Evolutionary conservation across 495 filamentous ascomycete species (phyloP).

Genomic region (Parathielavia appendiculata): DNA sequence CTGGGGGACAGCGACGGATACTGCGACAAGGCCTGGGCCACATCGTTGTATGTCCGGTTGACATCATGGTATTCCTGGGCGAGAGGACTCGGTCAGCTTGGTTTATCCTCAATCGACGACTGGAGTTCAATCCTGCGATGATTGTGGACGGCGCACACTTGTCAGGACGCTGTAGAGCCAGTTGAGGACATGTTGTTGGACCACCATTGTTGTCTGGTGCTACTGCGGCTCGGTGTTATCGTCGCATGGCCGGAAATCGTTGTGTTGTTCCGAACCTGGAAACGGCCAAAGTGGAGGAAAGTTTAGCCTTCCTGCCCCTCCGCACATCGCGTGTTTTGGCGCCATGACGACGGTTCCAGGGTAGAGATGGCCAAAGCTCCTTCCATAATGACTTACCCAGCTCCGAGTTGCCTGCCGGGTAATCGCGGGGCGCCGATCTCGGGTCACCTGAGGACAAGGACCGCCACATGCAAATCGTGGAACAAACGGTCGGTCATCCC

Average conservation of each 20-base stretch:
- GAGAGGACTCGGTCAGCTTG: conserved; percentile 16
- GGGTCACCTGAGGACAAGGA: neutral
- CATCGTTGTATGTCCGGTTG: conserved; percentile 86
- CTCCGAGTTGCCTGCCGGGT: neutral
- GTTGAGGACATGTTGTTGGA: conserved; percentile 81
- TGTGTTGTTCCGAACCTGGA: neutral
- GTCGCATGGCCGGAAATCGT: conserved; percentile 12
- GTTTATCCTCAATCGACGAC: neutral
- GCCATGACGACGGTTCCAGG: conserved; percentile 4
- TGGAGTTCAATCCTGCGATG: neutral
- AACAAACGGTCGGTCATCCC: neutral
- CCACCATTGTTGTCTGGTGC: conserved; percentile 55
- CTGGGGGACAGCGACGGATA: conserved; percentile 82
- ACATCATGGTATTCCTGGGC: conserved; percentile 85
- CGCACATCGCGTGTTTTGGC: conserved; percentile 8
- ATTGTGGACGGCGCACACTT: conserved; percentile 48
- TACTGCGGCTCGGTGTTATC: conserved; percentile 15
- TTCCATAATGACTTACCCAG: neutral
- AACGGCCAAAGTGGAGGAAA: conserved; percentile 3
- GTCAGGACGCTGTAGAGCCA: conserved; percentile 91
- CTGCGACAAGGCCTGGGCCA: conserved; percentile 72
- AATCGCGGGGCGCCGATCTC: conserved; percentile 14
- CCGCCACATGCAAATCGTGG: neutral
- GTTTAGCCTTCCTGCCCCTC: conserved; percentile 1
- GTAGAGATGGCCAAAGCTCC: conserved; percentile 15